A percentile compares a stretch with the other conserved stretches of the same genome.
phyloP scores from a whole-genome alignment of 768 basidiomycete genomes.

The Phylloporus sp. region DNA sequence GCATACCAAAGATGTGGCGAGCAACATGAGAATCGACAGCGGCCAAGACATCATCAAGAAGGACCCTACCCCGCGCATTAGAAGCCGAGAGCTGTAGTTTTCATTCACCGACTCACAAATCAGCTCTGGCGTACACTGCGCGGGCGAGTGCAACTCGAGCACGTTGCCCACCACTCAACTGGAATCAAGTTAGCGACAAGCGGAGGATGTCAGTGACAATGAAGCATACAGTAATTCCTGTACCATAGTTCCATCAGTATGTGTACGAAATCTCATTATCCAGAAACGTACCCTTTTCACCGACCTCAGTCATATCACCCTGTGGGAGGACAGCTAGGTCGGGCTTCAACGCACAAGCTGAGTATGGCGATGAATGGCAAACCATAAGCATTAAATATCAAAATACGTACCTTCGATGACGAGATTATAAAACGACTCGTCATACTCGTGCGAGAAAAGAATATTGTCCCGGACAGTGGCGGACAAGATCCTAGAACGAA shows the following conservation, averaged over 20 bases:
- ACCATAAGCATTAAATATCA: not conserved
- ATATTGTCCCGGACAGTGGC: constrained; percentile 88
- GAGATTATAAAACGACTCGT: constrained; percentile 75
- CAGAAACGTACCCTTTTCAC: constrained; percentile 62
- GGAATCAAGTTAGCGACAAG: constrained; percentile 12
- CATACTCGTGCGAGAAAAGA: constrained; percentile 83
- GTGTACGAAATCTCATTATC: no score
- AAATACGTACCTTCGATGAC: constrained; percentile 63
- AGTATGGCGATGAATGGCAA: not conserved
- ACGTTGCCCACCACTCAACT: constrained; percentile 81
- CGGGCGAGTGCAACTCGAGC: constrained; percentile 81
- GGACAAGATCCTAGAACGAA: constrained; percentile 65
- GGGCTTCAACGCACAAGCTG: constrained; percentile 79
- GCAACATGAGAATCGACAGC: constrained; percentile 86
- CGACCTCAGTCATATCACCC: constrained; percentile 82
- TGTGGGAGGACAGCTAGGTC: constrained; percentile 76
- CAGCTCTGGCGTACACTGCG: constrained; percentile 88
- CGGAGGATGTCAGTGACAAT: constrained; percentile 1
- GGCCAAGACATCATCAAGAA: constrained; percentile 88
- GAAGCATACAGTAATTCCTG: constrained; percentile 53
- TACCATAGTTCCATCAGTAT: not conserved
- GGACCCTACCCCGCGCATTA: constrained; percentile 38
- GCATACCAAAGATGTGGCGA: constrained; percentile 72
- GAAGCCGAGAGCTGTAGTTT: not conserved
- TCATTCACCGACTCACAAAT: constrained; percentile 49